These are phyloP conservation scores for Dryadomyces sulphureus DNA, from an alignment of 2,329 filamentous ascomycete genomes.

Conservation along the genomic window DNA sequence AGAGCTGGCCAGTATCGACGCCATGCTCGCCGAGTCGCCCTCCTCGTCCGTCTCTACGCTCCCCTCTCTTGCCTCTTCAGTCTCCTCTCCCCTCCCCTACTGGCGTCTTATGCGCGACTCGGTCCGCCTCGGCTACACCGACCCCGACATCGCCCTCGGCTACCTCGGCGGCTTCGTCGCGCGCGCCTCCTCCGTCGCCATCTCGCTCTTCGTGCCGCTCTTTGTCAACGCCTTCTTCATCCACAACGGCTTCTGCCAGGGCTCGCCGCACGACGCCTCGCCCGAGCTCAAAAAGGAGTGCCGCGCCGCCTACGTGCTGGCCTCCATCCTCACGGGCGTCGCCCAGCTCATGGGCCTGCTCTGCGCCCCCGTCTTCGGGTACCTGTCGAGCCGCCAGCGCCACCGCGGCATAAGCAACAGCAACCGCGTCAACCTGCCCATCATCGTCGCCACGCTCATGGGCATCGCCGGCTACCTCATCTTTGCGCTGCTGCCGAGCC, in stretches of 20 bases:
- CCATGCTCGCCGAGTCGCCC: not conserved
- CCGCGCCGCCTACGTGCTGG: conserved; percentile 71
- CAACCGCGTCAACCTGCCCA: conserved; percentile 47
- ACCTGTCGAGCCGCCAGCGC: conserved; percentile 39
- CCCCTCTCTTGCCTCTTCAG: no score
- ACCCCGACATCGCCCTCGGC: conserved; percentile 67
- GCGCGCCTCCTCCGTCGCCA: conserved; percentile 83
- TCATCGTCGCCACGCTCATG: conserved; percentile 54
- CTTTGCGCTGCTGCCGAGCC: conserved; percentile 64
- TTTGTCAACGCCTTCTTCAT: conserved; percentile 89
- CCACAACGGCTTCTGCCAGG: conserved; percentile 61
- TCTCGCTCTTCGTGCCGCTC: conserved; percentile 86
- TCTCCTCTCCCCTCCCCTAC: conserved; percentile 34
- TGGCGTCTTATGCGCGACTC: conserved; percentile 46
- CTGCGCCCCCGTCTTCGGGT: conserved; percentile 77
- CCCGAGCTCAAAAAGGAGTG: conserved; percentile 76
- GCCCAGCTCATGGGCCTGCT: conserved; percentile 78
- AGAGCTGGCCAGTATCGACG: conserved; percentile 6
- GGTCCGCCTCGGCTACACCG: conserved; percentile 55
- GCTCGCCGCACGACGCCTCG: conserved; percentile 45
- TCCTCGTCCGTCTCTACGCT: no score
- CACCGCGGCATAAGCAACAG: not conserved
- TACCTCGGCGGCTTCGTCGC: conserved; percentile 94
- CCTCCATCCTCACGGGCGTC: conserved; percentile 74
- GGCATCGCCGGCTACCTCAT: conserved; percentile 66